These are phyloP conservation scores for Clonostachys solani DNA, from an alignment of 2,329 filamentous ascomycete genomes.

Conservation along the genomic window DNA sequence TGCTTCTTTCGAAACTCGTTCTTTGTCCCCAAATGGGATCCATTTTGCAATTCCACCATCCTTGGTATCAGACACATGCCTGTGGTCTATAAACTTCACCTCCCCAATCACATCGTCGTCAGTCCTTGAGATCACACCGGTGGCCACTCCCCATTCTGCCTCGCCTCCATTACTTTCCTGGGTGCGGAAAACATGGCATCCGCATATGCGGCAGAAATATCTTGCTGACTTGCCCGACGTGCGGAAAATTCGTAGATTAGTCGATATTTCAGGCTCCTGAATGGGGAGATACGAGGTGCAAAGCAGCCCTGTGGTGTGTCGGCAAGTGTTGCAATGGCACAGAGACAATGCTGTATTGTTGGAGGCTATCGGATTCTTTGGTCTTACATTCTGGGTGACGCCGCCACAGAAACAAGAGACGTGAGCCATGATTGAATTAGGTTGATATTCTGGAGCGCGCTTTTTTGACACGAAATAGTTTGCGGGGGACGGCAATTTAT, in stretches of 20 bases:
- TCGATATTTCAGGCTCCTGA: constrained; percentile 1
- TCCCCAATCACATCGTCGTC: not conserved
- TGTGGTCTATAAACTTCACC: constrained; percentile 7
- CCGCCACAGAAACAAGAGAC: constrained; percentile 17
- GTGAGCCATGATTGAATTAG: too few relatives aligned
- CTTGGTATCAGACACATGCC: constrained; percentile 19
- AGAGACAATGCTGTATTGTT: constrained; percentile 7
- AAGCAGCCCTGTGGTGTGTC: constrained; percentile 25
- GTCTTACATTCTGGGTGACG: constrained; percentile 11
- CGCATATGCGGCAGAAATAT: constrained; percentile 1
- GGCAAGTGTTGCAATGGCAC: constrained; percentile 24
- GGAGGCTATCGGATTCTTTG: not conserved
- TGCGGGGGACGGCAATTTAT: too few relatives aligned
- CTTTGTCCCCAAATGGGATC: constrained; percentile 4
- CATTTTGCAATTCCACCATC: constrained; percentile 31
- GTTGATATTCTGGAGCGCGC: too few relatives aligned
- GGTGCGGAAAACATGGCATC: not conserved
- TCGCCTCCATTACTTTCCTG: not conserved
- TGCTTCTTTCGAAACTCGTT: not conserved
- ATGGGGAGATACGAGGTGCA: constrained; percentile 31
- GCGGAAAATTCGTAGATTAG: constrained; percentile 7
- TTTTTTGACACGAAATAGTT: too few relatives aligned
- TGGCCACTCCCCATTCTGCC: constrained; percentile 26
- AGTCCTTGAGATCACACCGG: constrained; percentile 20
- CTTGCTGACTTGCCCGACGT: not conserved